Percentiles rank a stretch among this genome's conserved stretches.
phyloP scores from a whole-genome alignment of 805 yeast genomes.

The Candida khao-thaluensis region DNA sequence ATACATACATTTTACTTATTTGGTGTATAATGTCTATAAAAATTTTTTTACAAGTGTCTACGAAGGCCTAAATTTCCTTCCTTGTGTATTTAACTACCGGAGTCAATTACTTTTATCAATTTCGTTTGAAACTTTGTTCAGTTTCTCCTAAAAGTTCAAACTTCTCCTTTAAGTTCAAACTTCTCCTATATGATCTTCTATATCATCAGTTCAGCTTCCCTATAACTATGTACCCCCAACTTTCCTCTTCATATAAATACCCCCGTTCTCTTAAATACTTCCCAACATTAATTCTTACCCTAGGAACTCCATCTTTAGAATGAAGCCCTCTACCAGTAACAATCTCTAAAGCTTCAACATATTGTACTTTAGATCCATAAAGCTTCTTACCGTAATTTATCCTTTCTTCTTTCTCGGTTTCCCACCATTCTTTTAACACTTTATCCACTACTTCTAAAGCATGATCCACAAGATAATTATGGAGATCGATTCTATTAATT shows the following conservation, averaged over 20 bases:
- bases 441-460: slow-evolving; percentile 41
- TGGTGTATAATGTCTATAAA: too few species aligned
- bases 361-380: slow-evolving; percentile 35
- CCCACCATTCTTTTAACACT: slow-evolving; percentile 62
- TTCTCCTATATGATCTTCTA: too few species aligned
- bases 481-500: slow-evolving; percentile 49
- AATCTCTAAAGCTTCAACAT: slow-evolving; percentile 45
- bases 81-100: too few species aligned
- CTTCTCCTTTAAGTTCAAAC: too few species aligned
- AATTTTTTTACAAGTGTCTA: too few species aligned
- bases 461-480: slow-evolving; percentile 46
- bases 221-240: slow-evolving; percentile 21
- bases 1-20: too few species aligned
- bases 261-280: slow-evolving; percentile 33
- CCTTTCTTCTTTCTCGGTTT: slow-evolving; percentile 47
- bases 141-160: too few species aligned
- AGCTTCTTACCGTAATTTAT: slow-evolving; percentile 34
- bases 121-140: too few species aligned
- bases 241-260: slow-evolving; percentile 48
- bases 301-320: slow-evolving; percentile 55
- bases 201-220: too few species aligned
- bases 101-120: too few species aligned
- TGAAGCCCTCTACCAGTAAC: slow-evolving; percentile 75
- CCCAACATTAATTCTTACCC: slow-evolving; percentile 44
- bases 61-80: too few species aligned